These are phyloP conservation scores for Grosmannia huntii DNA, from an alignment of 2,329 filamentous ascomycete species.

Conservation along the genomic window DNA sequence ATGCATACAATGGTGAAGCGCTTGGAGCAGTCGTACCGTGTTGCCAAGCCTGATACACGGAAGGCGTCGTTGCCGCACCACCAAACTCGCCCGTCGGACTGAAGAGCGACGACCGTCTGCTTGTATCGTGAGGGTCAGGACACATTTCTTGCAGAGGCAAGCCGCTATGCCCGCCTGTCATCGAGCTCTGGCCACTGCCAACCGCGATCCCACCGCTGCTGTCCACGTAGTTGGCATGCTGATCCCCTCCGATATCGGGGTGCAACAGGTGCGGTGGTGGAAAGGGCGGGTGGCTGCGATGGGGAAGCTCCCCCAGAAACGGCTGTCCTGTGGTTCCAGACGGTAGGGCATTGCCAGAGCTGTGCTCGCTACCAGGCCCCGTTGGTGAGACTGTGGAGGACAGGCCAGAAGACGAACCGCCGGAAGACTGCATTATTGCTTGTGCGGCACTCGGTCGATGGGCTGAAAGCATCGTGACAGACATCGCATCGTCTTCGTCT, in stretches of 20 bases:
- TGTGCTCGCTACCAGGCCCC: slow-evolving; percentile 23
- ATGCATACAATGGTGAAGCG: slow-evolving; percentile 32
- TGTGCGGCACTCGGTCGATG: slow-evolving; percentile 15
- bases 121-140: slow-evolving; percentile 28
- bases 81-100: slow-evolving; percentile 30
- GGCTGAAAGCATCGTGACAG: slow-evolving; percentile 22
- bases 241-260: slow-evolving; percentile 27
- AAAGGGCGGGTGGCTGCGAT: slow-evolving; percentile 23
- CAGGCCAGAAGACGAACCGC: neutral
- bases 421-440: slow-evolving; percentile 19
- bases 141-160: slow-evolving; percentile 34
- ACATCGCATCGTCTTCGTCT: slow-evolving; percentile 25
- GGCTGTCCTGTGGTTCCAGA: slow-evolving; percentile 12
- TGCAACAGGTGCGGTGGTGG: slow-evolving; percentile 29
- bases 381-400: slow-evolving; percentile 2
- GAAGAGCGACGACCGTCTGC: slow-evolving; percentile 33
- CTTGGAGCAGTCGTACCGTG: slow-evolving; percentile 27
- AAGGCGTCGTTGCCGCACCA: slow-evolving; percentile 21
- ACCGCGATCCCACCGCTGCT: slow-evolving; percentile 20
- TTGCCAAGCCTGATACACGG: slow-evolving; percentile 33
- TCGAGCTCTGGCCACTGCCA: slow-evolving; percentile 18
- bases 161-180: slow-evolving; percentile 17
- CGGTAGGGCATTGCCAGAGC: slow-evolving; percentile 13
- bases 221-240: slow-evolving; percentile 26
- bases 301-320: slow-evolving; percentile 30